Evolutionary conservation across 148 eudicot species (phyloP), one percentile per base, ranked within the genome.

Genomic region (Gaultheria prostrata): DNA sequence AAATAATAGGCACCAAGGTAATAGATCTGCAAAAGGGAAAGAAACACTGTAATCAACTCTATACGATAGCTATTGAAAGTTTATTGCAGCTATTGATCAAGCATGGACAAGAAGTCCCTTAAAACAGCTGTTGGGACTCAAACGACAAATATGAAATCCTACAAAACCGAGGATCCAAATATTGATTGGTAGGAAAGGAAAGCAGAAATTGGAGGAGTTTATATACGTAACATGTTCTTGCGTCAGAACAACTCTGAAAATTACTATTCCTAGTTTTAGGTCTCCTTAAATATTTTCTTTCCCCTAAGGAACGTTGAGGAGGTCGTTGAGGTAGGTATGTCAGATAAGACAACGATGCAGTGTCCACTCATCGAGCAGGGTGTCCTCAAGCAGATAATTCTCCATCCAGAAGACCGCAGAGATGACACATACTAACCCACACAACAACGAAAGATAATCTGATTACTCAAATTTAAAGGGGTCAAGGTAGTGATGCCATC

Each of bases 381-480:
- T 28, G 20, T 20, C 17, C 8, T 21, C 32, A 8, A 79, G 10
- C 33, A 43, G 72, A 59, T 57, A n/a, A n/a, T 30, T 53, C 14
- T 30, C 82, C 72, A 79, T 79, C 70, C 70, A 56, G 32, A 79
- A 57, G 30, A 33, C 18, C 13, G 63, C 30, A 35, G 30, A 33
- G 45, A 79, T 56, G 50, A 56, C 71, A 56, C 71, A 39, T 8
- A 72, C 20, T 72, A 39, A 12, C 76, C 12, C 12, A 39, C 6
- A 26, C 20, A 8, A 53, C 69, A 35, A 32, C 24, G 18, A 56
- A 79, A 79, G 63, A 24, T 48, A 33, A n/a, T 79, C 26, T 12
- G 57, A 78, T 45, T 18, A 8, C 59, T 24, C 69, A n/a, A 57
- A 30, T 33, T 24, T 11, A 43, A 4, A 20, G n/a, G 14, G 59